These are phyloP conservation scores for Colletotrichum navitas DNA, from an alignment of 2,329 filamentous ascomycete genomes.

Conservation along the genomic window DNA sequence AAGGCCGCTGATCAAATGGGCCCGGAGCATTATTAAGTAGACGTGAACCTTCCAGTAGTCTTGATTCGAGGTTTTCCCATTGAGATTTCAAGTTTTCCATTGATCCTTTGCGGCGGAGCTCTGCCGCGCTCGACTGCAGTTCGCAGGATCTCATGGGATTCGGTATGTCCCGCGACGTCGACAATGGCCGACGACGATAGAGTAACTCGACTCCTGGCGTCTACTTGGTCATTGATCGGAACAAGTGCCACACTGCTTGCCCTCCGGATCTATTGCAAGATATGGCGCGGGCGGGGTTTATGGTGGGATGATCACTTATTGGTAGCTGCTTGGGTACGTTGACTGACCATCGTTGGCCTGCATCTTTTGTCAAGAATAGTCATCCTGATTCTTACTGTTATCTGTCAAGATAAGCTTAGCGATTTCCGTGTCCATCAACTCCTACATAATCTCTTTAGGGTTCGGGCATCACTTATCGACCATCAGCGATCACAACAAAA, in stretches of 20 bases:
- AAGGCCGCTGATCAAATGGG: too few relatives aligned
- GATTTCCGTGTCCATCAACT: conserved; percentile 50
- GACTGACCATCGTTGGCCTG: not conserved
- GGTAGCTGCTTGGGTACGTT: conserved; percentile 52
- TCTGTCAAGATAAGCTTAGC: conserved; percentile 45
- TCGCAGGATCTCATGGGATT: conserved; percentile 6
- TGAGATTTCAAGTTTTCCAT: not conserved
- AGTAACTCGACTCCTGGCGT: conserved; percentile 48
- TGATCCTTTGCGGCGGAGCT: not conserved
- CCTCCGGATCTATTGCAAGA: conserved; percentile 54
- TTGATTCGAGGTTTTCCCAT: too few relatives aligned
- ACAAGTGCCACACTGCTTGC: conserved; percentile 47
- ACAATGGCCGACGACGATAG: conserved; percentile 45
- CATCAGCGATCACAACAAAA: conserved; percentile 42
- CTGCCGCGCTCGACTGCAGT: not conserved
- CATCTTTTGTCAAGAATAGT: not conserved
- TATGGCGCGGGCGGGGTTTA: conserved; percentile 50
- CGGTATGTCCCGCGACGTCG: conserved; percentile 11
- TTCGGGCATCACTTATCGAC: conserved; percentile 44
- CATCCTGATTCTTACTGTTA: not conserved
- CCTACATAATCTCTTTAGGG: conserved; percentile 49
- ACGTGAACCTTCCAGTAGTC: not conserved
- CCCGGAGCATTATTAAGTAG: not conserved
- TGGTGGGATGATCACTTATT: conserved; percentile 55
- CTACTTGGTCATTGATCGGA: conserved; percentile 48